Conservation (phyloP, 106 monocot genomes). For the Platanthera zijinensis region DNA sequence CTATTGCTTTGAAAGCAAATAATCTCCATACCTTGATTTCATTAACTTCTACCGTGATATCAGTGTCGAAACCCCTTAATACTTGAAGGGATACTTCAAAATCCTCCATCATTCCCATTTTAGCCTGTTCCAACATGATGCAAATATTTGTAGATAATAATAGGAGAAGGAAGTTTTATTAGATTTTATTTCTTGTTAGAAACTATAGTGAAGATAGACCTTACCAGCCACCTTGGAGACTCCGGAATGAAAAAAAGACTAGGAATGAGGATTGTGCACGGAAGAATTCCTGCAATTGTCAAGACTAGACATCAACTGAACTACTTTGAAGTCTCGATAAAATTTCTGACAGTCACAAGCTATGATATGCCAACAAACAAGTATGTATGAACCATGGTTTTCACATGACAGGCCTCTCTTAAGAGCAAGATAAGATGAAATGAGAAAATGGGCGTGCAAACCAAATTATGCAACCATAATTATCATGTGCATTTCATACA, state of each 20-base stretch:
- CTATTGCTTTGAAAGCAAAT: background rate
- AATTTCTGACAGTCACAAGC: background rate
- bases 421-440: too few relatives aligned
- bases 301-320: background rate
- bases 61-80: slow-evolving; percentile 84
- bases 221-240: slow-evolving; percentile 95
- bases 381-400: too few relatives aligned
- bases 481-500: too few relatives aligned
- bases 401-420: too few relatives aligned
- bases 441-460: too few relatives aligned
- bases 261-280: slow-evolving; percentile 82
- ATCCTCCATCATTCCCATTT: slow-evolving; percentile 92
- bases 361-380: background rate
- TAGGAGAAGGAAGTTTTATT: background rate
- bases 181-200: background rate
- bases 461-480: too few relatives aligned
- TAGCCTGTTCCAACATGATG: slow-evolving; percentile 41
- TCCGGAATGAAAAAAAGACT: slow-evolving; percentile 94
- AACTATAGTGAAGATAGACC: background rate
- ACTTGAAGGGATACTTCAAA: slow-evolving; percentile 92
- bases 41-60: slow-evolving; percentile 74
- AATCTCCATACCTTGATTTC: slow-evolving; percentile 60
- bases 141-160: background rate
- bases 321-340: background rate
- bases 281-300: slow-evolving; percentile 56